These are phyloP conservation scores for Nidula niveotomentosa DNA, from an alignment of 1,284 basidiomycete species.

Conservation along the genomic window DNA sequence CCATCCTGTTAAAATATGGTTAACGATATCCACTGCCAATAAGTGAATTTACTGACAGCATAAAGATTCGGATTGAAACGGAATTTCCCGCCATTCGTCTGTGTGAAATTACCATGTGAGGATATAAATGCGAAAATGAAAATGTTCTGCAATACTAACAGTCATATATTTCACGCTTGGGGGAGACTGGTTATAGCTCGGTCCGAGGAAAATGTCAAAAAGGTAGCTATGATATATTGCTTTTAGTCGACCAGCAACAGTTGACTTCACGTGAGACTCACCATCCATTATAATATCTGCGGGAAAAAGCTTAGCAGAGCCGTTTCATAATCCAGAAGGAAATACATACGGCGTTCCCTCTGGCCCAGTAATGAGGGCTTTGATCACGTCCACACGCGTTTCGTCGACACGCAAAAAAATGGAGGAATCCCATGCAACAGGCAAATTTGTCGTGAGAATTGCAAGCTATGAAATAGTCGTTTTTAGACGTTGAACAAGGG, in stretches of 20 bases:
- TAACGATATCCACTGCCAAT: not conserved
- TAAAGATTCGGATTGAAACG: slow-evolving; percentile 93
- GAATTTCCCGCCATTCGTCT: slow-evolving; percentile 88
- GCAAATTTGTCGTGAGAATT: slow-evolving; percentile 86
- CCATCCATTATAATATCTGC: slow-evolving; percentile 83
- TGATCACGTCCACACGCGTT: slow-evolving; percentile 86
- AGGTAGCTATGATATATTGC: slow-evolving; percentile 44
- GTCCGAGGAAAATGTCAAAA: slow-evolving; percentile 90
- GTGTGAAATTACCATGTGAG: not conserved
- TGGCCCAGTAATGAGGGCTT: slow-evolving; percentile 87
- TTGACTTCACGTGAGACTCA: slow-evolving; percentile 30
- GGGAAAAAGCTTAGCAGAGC: slow-evolving; percentile 2
- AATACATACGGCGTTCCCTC: slow-evolving; percentile 84
- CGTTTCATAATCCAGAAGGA: slow-evolving; percentile 1
- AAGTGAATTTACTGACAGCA: slow-evolving; percentile 49
- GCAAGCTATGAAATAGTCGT: slow-evolving; percentile 58
- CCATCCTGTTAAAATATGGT: slow-evolving; percentile 55
- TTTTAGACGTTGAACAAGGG: slow-evolving; percentile 5
- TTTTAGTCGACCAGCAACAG: slow-evolving; percentile 1
- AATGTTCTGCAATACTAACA: slow-evolving; percentile 36
- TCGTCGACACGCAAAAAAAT: slow-evolving; percentile 88
- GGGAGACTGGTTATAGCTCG: slow-evolving; percentile 78
- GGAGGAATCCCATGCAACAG: slow-evolving; percentile 88
- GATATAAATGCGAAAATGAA: slow-evolving; percentile 5
- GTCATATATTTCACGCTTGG: slow-evolving; percentile 91